These are phyloP conservation scores for Lactarius deliciosus DNA, from an alignment of 768 basidiomycete species.

Conservation along the genomic window DNA sequence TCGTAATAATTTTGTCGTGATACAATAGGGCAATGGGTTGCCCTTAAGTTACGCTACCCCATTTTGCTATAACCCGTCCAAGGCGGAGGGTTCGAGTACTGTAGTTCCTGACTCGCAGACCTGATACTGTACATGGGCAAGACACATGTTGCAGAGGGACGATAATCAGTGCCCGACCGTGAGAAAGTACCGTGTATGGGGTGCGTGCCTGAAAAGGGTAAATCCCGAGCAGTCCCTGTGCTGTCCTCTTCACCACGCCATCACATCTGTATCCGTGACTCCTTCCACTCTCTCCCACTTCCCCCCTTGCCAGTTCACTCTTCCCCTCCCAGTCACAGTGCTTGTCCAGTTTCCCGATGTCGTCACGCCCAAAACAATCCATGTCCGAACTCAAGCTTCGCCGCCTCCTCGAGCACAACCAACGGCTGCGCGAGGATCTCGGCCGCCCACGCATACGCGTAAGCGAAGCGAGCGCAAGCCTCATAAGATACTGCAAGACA, in stretches of 20 bases:
- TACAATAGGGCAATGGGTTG: background rate
- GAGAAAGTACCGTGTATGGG: background rate
- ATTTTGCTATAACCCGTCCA: background rate
- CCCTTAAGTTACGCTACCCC: background rate
- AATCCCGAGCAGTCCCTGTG: background rate
- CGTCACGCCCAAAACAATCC: constrained; percentile 63
- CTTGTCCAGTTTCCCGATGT: constrained; percentile 41
- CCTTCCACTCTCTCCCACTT: background rate
- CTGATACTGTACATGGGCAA: background rate
- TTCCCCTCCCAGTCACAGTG: background rate
- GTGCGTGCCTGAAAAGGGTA: background rate
- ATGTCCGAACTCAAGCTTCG: constrained; percentile 83
- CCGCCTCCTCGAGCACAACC: constrained; percentile 72
- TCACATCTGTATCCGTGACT: background rate
- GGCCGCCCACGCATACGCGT: constrained; percentile 68
- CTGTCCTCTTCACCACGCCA: constrained; percentile 3
- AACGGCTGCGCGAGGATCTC: constrained; percentile 68
- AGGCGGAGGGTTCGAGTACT: background rate
- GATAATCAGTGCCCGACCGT: background rate
- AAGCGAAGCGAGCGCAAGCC: constrained; percentile 68
- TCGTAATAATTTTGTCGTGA: background rate
- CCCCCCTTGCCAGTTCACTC: background rate
- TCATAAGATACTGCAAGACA: constrained; percentile 72
- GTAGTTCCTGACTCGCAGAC: background rate
- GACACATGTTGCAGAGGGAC: background rate